A percentile compares a stretch with the other conserved stretches of the same genome.
Conservation (phyloP, 73 alveolate species). For the Paramecium caudatum region DNA sequence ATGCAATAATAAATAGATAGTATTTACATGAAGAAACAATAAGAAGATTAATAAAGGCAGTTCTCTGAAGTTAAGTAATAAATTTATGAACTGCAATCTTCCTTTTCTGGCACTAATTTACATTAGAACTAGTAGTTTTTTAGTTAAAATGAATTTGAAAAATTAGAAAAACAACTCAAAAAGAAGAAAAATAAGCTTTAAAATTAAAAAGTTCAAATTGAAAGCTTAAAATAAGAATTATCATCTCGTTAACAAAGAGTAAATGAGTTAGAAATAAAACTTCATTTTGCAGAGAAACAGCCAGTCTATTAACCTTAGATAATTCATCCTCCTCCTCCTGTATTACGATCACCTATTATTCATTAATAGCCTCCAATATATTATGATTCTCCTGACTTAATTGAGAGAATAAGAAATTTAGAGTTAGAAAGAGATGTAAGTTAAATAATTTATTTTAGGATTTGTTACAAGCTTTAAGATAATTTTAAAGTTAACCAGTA, state of each 20-base stretch:
- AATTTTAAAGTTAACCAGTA: neutral
- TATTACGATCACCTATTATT: neutral
- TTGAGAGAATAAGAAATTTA: slow-evolving; percentile 1
- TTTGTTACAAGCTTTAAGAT: neutral
- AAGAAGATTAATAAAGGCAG: slow-evolving; percentile 23
- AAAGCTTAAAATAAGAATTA: neutral
- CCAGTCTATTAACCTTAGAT: neutral
- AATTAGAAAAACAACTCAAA: slow-evolving; percentile 29
- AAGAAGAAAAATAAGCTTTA: slow-evolving; percentile 49
- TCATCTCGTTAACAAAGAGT: neutral
- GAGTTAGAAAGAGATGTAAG: slow-evolving; percentile 63
- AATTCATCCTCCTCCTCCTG: neutral
- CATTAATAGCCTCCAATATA: neutral
- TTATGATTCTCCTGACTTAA: neutral
- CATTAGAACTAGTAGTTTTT: neutral
- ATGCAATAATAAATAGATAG: slow-evolving; percentile 36
- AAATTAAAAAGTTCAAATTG: neutral
- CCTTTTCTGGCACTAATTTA: neutral
- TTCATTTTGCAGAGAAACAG: neutral
- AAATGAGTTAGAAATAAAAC: slow-evolving; percentile 23
- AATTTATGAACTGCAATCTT: slow-evolving; percentile 3
- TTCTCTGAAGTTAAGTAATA: neutral
- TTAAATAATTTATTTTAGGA: neutral
- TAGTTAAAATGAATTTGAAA: slow-evolving; percentile 9
- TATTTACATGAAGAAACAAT: neutral